Evolutionary conservation across 257 asterid species (phyloP).

Genomic region (Nicotiana sylvestris): DNA sequence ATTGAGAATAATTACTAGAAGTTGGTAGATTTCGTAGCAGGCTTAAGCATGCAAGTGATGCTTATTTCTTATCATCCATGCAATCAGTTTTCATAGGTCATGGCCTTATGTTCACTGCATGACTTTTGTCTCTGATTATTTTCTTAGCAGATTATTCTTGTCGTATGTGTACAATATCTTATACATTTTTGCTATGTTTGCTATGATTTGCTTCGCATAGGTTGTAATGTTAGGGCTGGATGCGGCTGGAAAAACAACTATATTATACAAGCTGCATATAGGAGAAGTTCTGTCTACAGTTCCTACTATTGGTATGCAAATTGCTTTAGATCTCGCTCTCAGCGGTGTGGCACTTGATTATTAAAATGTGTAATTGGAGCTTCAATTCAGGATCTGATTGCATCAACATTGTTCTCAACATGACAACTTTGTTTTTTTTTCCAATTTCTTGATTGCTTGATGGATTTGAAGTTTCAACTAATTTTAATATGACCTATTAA

Average conservation of each 20-base stretch:
- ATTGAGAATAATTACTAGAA: background rate
- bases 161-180: background rate
- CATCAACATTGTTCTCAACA: background rate
- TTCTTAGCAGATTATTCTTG: background rate
- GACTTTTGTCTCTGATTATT: background rate
- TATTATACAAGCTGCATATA: conserved; percentile 92
- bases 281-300: conserved; percentile 98
- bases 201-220: conserved; percentile 27
- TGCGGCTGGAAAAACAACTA: conserved; percentile 99
- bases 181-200: background rate
- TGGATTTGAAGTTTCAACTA: background rate
- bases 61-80: conserved; percentile 4
- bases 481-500: background rate
- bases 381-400: background rate
- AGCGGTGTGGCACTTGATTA: background rate
- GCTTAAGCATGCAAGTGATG: background rate
- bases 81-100: background rate
- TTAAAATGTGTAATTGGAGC: background rate
- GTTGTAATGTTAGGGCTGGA: conserved; percentile 99
- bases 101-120: background rate
- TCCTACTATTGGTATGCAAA: conserved; percentile 88
- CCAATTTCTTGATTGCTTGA: background rate
- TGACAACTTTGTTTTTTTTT: background rate
- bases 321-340: background rate
- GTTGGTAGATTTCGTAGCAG: background rate